Base-by-base conservation (phyloP, 495 filamentous ascomycete species). In the Pyrenula massariospora region DNA sequence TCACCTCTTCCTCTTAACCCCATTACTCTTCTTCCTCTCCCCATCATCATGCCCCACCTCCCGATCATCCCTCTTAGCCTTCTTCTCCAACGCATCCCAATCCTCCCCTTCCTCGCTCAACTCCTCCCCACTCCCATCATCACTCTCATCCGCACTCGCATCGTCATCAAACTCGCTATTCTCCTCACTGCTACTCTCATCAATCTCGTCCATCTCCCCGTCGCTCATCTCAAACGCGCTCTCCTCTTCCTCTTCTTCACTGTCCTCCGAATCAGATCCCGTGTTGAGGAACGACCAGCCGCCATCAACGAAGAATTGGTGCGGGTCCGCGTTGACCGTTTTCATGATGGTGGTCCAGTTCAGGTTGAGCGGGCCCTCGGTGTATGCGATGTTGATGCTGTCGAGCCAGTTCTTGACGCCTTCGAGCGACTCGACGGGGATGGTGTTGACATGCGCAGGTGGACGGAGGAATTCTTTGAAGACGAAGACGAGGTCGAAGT, bases 301-400 rank as follows among this genome's bases (percentile, higher is more conserved):
- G 24, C 94, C 94, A 63, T 97, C 91, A 24, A 76, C 78, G 68
- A 95, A 99, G 81, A 99, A 99, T 56, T 84, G 81, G 63, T 97
- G 91, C 8, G 94, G 88, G 67, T 99, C 88, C 48, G 86, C 83
- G 25, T 85, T 89, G 19, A 99, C 91, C 0, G 94, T 99, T 76
- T 99, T 99, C 91, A 99, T 99, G 66, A 99, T 99, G 21, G 90
- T 95, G 8, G 86, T 84, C 94, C 94, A 99, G 73, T 97, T 96
- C 58, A 99, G 75, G 72, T 99, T 99, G 60, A 99, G 77, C 5
- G 94, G 94, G 48, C 94, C 94, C 70, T 99, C 94, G 15, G 84
- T 87, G 77, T 83, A 97, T 24, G 94, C 82, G 58, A 99, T 92
- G 64, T 97, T 91, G 58, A 92, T 89, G 2, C 85, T 87, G 68